Conservation (phyloP, 768 basidiomycete species). For the Galerina marginata region DNA sequence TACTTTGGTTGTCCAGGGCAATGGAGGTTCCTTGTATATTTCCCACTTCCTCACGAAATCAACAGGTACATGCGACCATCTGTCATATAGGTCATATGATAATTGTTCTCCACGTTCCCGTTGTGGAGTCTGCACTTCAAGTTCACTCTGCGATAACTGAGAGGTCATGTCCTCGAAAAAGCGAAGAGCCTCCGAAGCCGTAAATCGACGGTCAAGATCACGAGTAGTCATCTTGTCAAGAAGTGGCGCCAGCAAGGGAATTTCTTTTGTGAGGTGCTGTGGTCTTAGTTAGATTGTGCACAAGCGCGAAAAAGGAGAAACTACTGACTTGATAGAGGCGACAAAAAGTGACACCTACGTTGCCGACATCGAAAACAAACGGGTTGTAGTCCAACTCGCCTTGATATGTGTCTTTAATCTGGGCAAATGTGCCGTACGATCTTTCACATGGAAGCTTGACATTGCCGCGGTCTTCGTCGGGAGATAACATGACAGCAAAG, state of each 20-base stretch:
- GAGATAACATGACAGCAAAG: slow-evolving; percentile 23
- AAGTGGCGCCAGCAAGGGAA: slow-evolving; percentile 5
- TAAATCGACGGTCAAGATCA: not conserved
- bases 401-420: slow-evolving; percentile 17
- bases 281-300: not conserved
- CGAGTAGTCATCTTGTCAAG: slow-evolving; percentile 4
- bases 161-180: not conserved
- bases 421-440: slow-evolving; percentile 12
- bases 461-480: not conserved
- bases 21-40: not conserved
- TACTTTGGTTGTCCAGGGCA: not conserved
- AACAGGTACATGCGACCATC: not conserved
- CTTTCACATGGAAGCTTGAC: slow-evolving; percentile 17
- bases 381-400: slow-evolving; percentile 35
- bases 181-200: not conserved
- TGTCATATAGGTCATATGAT: not conserved
- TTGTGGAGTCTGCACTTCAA: not conserved
- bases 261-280: not conserved
- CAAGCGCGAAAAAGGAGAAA: not conserved
- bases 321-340: slow-evolving; percentile 14
- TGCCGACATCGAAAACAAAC: slow-evolving; percentile 31
- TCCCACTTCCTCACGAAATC: not conserved
- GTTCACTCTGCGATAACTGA: not conserved
- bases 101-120: not conserved
- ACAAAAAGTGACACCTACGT: slow-evolving; percentile 21